Base-by-base conservation (phyloP, 192 early-diverging fungal species). In the Coemansia sp. region DNA sequence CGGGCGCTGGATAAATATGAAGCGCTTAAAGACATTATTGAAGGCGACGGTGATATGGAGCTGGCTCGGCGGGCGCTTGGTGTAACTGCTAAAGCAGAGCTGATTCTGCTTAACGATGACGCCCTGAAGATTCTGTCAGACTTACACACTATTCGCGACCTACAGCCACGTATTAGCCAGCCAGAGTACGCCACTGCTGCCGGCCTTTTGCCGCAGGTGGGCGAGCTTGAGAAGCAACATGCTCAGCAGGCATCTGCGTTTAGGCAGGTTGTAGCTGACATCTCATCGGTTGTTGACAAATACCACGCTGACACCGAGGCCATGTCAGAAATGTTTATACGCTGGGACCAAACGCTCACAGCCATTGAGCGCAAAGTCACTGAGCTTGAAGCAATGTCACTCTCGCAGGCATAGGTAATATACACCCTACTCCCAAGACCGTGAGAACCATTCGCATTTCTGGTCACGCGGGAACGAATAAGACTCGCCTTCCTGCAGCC, bases 1-100 rank as follows among this genome's bases (percentile, higher is more conserved):
- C 56, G 24, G 2, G 72, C 64, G 1, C 62, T 79, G 9, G 63
- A 70, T 38, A 79, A 79, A 38, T 79, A 79, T 52, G 68, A 70
- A 9, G 70, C 60, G 65, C 76, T 79, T 49, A 60, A 62, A 22
- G 72, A 69, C 4, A 35, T 69, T 19, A 79, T 79, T 19, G 76
- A 79, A 19, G 76, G 64, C 48, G 76, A 79, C 55, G 72, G 76
- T 27, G 76, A 73, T 27, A 50, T 79, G 17, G 76, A 79, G 39
- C 76, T 70, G 21, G 43, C 49, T 12, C 71, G 76, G 15, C 63
- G 51, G 52, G 52, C 74, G 35, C 72, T 79, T 10, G 76, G 76
- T 25, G 49, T 74, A n/a, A 53, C 61, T 15, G 67, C 76, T 38
- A 79, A 79, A 61, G 43, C 50, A 4, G 76, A 79, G 54, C 60